Conservation (phyloP, 225 moss, liverwort and hornwort species). For the Takakia lepidozioides region DNA sequence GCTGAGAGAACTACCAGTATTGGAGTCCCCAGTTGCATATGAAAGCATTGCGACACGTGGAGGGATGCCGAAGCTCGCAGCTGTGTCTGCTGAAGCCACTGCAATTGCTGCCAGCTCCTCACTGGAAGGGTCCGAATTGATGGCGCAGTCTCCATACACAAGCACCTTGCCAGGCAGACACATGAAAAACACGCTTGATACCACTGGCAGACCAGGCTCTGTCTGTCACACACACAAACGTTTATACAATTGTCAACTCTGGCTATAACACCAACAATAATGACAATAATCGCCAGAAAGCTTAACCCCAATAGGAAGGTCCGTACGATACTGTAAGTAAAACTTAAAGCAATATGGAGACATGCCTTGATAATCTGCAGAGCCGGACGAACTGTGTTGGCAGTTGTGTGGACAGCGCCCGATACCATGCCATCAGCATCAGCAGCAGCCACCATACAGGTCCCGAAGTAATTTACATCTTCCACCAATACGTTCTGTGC, state of each 20-base stretch:
- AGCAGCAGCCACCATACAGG: conserved; percentile 86
- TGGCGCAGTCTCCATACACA: conserved; percentile 93
- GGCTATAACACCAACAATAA: too few relatives aligned
- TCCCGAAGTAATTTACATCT: conserved; percentile 90
- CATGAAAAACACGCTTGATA: conserved; percentile 97
- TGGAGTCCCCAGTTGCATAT: conserved; percentile 91
- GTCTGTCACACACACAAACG: conserved; percentile 42
- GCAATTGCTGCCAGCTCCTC: conserved; percentile 89
- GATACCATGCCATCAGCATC: conserved; percentile 98
- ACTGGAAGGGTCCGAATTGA: conserved; percentile 76
- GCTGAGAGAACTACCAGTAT: conserved; percentile 85
- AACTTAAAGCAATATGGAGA: too few relatives aligned
- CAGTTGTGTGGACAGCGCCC: conserved; percentile 85
- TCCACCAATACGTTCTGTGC: conserved; percentile 41
- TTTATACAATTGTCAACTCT: too few relatives aligned
- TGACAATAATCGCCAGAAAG: too few relatives aligned
- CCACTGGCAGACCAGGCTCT: conserved; percentile 65
- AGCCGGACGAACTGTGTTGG: conserved; percentile 93
- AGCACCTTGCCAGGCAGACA: conserved; percentile 82
- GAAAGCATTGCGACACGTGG: conserved; percentile 89
- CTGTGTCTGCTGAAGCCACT: conserved; percentile 89
- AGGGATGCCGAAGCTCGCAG: conserved; percentile 76
- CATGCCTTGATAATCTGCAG: conserved; percentile 89
- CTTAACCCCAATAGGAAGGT: too few relatives aligned
- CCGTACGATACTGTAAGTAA: too few relatives aligned